These are phyloP conservation scores for Glycyrrhiza uralensis DNA, from an alignment of 306 rosid species.

Conservation along the genomic window DNA sequence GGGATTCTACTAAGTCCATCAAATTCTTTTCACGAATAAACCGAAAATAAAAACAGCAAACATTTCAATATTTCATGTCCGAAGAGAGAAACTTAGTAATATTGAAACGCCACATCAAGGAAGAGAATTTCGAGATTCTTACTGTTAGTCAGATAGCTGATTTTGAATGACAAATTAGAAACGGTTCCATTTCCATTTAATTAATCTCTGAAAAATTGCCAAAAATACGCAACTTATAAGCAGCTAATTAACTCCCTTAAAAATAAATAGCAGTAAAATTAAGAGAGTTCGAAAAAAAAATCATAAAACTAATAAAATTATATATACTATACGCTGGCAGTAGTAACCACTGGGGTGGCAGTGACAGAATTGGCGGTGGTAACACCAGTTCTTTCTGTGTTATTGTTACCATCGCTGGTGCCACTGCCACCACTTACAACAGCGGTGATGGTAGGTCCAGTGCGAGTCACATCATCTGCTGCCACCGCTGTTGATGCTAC, in stretches of 20 bases:
- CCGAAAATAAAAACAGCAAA: not conserved
- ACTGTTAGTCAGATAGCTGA: not conserved
- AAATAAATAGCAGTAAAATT: not conserved
- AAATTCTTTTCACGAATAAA: not conserved
- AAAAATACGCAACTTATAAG: conserved; percentile 26
- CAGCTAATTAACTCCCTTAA: conserved; percentile 28
- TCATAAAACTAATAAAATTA: conserved; percentile 16
- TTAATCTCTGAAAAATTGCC: conserved; percentile 34
- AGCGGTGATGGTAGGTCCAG: not conserved
- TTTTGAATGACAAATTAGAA: no score
- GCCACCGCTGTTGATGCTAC: conserved; percentile 6
- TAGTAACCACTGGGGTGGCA: conserved; percentile 22
- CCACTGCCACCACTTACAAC: not conserved
- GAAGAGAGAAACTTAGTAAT: not conserved
- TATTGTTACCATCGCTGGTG: not conserved
- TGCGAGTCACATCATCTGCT: no score
- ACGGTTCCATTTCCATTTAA: no score
- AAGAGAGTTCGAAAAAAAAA: not conserved
- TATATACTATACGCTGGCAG: conserved; percentile 42
- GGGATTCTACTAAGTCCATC: not conserved
- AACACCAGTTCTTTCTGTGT: not conserved
- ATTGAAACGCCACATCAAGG: not conserved
- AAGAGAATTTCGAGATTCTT: not conserved
- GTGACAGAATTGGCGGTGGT: not conserved
- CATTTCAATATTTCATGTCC: not conserved